Evolutionary conservation across 2,329 filamentous ascomycete genomes (phyloP), one percentile per base, ranked within the genome.

Genomic region (Pseudogymnoascus sp.): DNA sequence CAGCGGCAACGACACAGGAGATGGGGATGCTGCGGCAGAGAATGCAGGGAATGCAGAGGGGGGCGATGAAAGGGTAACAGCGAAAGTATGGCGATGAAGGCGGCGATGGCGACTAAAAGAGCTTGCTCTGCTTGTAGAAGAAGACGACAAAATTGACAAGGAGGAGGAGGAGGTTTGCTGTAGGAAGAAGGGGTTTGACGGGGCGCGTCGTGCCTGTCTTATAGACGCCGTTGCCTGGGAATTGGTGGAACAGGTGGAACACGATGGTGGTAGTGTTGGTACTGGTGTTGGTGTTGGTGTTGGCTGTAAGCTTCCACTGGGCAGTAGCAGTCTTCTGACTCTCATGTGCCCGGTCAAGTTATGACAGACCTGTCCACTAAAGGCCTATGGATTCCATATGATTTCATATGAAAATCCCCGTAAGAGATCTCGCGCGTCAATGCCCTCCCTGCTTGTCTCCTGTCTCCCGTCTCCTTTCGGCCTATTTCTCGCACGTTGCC

Each of bases 221-320:
- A 53, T 53, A 53, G 46, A 53, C 46, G 46, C 46, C 46, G 46
- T 31, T 53, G 46, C 46, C 26, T 53, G 46, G 46, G 28, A 53
- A 11, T 26, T 31, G 46, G 46, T 53, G 46, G 26, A 31, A 53
- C 46, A 6, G 46, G 46, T 53, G 46, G 26, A 31, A 53, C 46
- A 6, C 46, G 14, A 31, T 31, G 43, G 22, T 16, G 43, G 22
- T 26, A 26, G 26, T 53, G 24, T 53, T 53, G 46, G 46, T 12
- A 10, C 19, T 53, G 26, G 46, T 11, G 46, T 31, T 53, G 24
- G 46, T 16, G 24, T 16, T 53, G 46, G 26, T 11, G 46, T 53
- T 53, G 26, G 26, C 24, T 11, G 46, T 31, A 53, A 26, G 24
- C 24, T 53, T 53, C 46, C 46, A 53, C 46, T 31, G 26, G 46